Conservation (phyloP, 1,284 basidiomycete genomes). For the Leccinum griseonigrum region DNA sequence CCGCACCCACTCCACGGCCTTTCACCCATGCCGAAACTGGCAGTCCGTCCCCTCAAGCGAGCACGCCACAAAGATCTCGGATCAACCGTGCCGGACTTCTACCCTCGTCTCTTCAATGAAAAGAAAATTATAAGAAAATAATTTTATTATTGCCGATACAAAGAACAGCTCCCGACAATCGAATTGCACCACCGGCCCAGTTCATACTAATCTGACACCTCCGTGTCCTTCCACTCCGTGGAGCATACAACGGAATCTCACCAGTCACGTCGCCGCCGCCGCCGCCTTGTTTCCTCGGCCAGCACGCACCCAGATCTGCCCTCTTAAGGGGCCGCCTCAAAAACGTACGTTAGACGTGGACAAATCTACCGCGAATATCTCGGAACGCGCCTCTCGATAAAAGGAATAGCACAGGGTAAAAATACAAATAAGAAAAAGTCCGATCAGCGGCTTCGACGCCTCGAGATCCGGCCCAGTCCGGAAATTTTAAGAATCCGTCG, state of each 20-base stretch:
- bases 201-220: background rate
- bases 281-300: constrained; percentile 10
- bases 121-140: background rate
- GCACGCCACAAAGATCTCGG: background rate
- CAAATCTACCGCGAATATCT: constrained; percentile 27
- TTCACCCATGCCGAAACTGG: constrained; percentile 14
- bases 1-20: constrained; percentile 15
- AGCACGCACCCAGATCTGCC: background rate
- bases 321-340: background rate
- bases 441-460: constrained; percentile 26
- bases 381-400: constrained; percentile 15
- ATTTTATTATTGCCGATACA: background rate
- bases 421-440: constrained; percentile 8
- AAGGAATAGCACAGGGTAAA: constrained; percentile 2
- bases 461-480: constrained; percentile 20
- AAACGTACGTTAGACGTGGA: constrained; percentile 2
- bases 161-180: background rate
- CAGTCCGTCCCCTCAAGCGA: background rate
- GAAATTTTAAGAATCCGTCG: constrained; percentile 20
- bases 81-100: background rate
- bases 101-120: background rate
- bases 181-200: background rate
- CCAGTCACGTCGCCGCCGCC: background rate
- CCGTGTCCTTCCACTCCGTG: background rate
- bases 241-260: constrained; percentile 3